phyloP scores from a whole-genome alignment of 768 basidiomycete species.

The Tylopilus felleus region DNA sequence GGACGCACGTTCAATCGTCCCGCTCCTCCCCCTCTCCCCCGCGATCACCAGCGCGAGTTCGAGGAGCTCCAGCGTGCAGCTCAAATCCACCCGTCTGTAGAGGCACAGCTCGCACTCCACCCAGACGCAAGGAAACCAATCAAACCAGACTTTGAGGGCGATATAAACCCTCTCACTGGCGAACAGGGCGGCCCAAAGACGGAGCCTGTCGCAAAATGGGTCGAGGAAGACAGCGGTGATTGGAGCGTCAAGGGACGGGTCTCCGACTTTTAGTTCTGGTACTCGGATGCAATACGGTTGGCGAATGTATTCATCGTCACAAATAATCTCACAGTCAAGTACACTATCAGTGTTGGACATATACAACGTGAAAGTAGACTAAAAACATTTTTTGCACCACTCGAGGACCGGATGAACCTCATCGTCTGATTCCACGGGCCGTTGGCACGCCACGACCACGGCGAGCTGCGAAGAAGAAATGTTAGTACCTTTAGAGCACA shows the following conservation, averaged over 20 bases:
- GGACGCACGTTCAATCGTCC: slow-evolving; percentile 45
- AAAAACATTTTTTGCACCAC: slow-evolving; percentile 9
- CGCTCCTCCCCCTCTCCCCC: slow-evolving; percentile 71
- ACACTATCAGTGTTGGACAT: slow-evolving; percentile 10
- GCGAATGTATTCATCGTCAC: no score
- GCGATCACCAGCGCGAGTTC: slow-evolving; percentile 77
- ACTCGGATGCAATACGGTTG: no score
- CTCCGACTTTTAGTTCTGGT: slow-evolving; percentile 65
- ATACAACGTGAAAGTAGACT: slow-evolving; percentile 9
- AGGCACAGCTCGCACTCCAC: slow-evolving; percentile 51
- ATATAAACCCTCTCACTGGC: slow-evolving; percentile 77
- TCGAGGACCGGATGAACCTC: slow-evolving; percentile 22
- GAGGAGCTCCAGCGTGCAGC: slow-evolving; percentile 74
- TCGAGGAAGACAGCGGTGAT: slow-evolving; percentile 54
- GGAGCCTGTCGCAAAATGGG: slow-evolving; percentile 71
- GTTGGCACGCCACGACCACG: slow-evolving; percentile 82
- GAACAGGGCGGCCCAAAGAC: slow-evolving; percentile 85
- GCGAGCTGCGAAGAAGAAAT: slow-evolving; percentile 52
- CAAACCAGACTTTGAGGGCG: slow-evolving; percentile 72
- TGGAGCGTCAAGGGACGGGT: slow-evolving; percentile 92
- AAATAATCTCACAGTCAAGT: background rate
- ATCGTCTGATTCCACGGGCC: slow-evolving; percentile 79
- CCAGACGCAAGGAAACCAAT: slow-evolving; percentile 56
- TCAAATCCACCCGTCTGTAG: slow-evolving; percentile 30
- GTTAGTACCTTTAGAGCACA: slow-evolving; percentile 14